Base-by-base conservation (phyloP, 2,329 filamentous ascomycete species). In the Knoxdaviesia proteae region DNA sequence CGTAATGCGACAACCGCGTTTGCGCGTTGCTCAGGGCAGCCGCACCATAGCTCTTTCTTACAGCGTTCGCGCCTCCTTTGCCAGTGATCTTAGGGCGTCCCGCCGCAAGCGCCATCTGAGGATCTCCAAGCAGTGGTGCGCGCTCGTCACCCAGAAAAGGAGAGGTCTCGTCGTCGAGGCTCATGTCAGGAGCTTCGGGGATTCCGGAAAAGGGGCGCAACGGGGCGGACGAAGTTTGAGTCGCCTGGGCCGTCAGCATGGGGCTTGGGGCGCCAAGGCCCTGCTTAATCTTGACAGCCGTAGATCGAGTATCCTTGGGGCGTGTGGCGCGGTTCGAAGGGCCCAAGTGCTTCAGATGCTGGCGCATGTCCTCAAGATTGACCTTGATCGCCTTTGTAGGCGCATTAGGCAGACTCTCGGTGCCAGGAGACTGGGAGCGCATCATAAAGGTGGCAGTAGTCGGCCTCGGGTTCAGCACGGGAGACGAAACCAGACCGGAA, bases 241-340 rank as follows among this genome's bases (percentile, higher is more conserved):
- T 20, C 20, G 20, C 20, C 3, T 20, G 20, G 20, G 20, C 20
- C 20, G 20, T 3, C 20, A 20, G 20, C 20, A 20, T 20, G 20
- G 20, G 20, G 20, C 20, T 20, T 20, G 20, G 20, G 20, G 47
- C 47, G 30, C 38, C 43, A 8, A 60, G 50, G 31, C 60, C 60
- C 48, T 61, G 60, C 58, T 81, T 81, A 50, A 80, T 76, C 56
- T 80, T 80, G 50, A 81, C 75, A 1, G 75, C 69, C 11, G 72
- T 69, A 11, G 69, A 71, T 11, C 67, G 66, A 1, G 74, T 77
- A 44, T 65, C 67, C 54, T 70, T 74, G 2, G 77, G 77, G 44
- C 76, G 74, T 10, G 69, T 68, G 5, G 77, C 77, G 20, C 70
- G 68, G 52, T 80, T 81, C 1, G 75, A 78, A 0, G 77, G 77